These are phyloP conservation scores for Plasmodium vivax DNA, from an alignment of 169 alveolate genomes.

Conservation along the genomic window DNA sequence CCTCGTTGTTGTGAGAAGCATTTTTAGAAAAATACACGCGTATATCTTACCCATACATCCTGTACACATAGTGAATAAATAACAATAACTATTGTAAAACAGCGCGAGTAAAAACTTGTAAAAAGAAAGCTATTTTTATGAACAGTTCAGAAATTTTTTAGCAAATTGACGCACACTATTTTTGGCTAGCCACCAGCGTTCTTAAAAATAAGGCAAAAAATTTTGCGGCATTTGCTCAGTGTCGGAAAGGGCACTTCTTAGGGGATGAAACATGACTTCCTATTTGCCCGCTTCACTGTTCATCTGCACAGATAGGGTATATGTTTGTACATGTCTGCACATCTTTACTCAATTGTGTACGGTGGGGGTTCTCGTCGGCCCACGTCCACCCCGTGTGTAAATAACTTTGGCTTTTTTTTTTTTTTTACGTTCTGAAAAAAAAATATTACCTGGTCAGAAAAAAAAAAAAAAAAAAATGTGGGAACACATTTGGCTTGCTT, in stretches of 20 bases:
- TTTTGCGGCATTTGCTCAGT: neutral
- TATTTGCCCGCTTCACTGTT: neutral
- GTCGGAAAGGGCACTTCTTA: neutral
- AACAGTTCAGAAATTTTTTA: neutral
- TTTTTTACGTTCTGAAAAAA: neutral
- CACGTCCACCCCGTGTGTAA: neutral
- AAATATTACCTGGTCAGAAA: neutral
- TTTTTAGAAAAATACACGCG: neutral
- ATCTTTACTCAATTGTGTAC: neutral
- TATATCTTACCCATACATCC: neutral
- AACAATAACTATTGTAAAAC: neutral
- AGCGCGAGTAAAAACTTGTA: conserved; percentile 2
- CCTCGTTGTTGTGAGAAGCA: conserved; percentile 10
- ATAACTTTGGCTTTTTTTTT: neutral
- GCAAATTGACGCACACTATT: neutral
- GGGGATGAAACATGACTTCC: neutral
- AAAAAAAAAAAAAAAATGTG: conserved; percentile 6
- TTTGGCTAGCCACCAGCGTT: neutral
- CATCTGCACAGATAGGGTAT: neutral
- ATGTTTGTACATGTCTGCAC: neutral
- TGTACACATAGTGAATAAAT: neutral
- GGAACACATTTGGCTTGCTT: conserved; percentile 11
- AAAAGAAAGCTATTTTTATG: neutral
- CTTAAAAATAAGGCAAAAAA: neutral
- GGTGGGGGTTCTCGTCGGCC: neutral